phyloP scores from a whole-genome alignment of 345 rosid genomes.

The Brassica juncea region DNA sequence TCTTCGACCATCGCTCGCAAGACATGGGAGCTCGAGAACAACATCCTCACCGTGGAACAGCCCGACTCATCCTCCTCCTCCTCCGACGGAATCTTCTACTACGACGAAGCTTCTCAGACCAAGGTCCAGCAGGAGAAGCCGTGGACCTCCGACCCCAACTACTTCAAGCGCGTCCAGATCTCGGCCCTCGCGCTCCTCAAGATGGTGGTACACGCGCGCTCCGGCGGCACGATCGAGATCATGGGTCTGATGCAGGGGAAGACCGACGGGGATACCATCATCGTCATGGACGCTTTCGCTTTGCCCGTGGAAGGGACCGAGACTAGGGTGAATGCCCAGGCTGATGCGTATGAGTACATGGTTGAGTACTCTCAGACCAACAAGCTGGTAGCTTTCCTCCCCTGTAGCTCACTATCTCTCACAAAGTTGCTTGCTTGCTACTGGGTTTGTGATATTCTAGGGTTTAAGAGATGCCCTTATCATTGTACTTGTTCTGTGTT shows the following conservation, averaged over 20 bases:
- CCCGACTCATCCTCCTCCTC: constrained; percentile 37
- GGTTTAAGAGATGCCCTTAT: constrained; percentile 11
- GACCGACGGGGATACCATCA: constrained; percentile 92
- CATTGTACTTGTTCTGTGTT: background rate
- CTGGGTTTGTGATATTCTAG: background rate
- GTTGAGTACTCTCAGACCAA: constrained; percentile 97
- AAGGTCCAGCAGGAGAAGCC: constrained; percentile 76
- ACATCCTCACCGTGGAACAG: constrained; percentile 60
- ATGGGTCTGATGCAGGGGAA: constrained; percentile 99
- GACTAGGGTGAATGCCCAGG: constrained; percentile 96
- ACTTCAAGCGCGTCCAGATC: constrained; percentile 95
- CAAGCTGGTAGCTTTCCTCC: constrained; percentile 61
- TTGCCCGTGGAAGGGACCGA: constrained; percentile 99
- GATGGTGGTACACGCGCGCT: constrained; percentile 99
- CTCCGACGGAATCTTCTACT: constrained; percentile 83
- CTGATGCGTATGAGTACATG: constrained; percentile 99
- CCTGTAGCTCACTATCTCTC: background rate
- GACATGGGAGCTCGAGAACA: constrained; percentile 99
- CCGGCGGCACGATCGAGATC: constrained; percentile 98
- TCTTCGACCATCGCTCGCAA: constrained; percentile 76
- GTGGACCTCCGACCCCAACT: constrained; percentile 90
- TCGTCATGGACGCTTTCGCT: constrained; percentile 99
- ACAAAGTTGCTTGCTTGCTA: background rate
- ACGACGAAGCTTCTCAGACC: constrained; percentile 37
- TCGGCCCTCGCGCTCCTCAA: constrained; percentile 97